Conservation (phyloP, 2,329 filamentous ascomycete genomes). For the Diaporthe velutina region DNA sequence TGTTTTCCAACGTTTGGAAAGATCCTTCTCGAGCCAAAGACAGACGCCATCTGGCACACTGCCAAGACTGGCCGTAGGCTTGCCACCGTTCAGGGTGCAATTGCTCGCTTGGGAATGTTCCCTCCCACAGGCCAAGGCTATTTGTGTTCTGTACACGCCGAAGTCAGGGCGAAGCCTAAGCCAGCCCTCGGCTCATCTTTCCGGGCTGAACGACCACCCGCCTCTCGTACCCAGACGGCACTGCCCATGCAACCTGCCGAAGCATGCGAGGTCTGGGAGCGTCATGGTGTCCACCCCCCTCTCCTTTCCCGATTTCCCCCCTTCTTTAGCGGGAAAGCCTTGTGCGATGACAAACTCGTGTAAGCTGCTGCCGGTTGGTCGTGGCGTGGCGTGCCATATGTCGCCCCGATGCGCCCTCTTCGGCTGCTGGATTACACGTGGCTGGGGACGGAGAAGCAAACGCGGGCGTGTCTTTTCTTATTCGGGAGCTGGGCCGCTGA, state of each 20-base stretch:
- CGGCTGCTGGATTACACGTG: neutral
- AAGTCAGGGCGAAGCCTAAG: neutral
- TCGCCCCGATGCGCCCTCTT: neutral
- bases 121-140: neutral
- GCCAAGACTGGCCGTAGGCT: neutral
- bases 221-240: neutral
- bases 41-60: neutral
- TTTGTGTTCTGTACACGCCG: neutral
- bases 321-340: neutral
- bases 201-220: neutral
- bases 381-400: neutral
- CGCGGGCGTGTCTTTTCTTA: neutral
- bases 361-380: neutral
- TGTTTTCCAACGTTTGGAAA: neutral
- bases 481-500: neutral
- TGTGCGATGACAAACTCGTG: neutral
- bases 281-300: too few species aligned
- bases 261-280: neutral
- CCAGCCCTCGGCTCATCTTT: neutral
- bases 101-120: neutral
- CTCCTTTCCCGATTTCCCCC: too few species aligned
- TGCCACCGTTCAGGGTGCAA: neutral
- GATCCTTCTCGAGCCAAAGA: neutral
- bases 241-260: neutral
- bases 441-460: neutral